Conservation (phyloP, 257 asterid species). For the Fraxinus pennsylvanica region DNA sequence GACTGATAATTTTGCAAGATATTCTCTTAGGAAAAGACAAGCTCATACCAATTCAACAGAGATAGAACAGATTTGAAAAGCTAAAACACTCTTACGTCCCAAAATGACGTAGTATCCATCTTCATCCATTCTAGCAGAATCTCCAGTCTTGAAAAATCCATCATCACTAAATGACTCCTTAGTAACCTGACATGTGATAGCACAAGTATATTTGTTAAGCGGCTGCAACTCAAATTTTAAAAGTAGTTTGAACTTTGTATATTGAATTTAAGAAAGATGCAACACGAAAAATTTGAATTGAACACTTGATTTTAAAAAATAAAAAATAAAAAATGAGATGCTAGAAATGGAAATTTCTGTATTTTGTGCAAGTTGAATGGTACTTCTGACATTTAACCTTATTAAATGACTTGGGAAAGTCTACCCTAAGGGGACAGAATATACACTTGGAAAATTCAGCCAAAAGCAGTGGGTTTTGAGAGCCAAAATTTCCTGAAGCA, state of each 20-base stretch:
- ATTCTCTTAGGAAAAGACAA: background rate
- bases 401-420: no score
- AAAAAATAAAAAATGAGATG: no score
- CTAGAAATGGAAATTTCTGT: no score
- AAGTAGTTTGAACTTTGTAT: background rate
- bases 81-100: conserved; percentile 75
- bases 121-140: conserved; percentile 78
- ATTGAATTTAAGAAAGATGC: background rate
- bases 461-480: no score
- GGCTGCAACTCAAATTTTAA: no score
- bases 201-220: background rate
- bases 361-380: no score
- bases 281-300: no score
- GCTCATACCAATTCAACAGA: background rate
- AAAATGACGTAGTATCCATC: conserved; percentile 91
- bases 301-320: no score
- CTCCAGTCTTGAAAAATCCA: conserved; percentile 95
- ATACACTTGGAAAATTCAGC: no score
- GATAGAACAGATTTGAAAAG: background rate
- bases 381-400: no score
- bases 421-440: no score
- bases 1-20: background rate
- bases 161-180: conserved; percentile 73
- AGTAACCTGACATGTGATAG: conserved; percentile 54
- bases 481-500: no score